Conservation (phyloP, 2,329 filamentous ascomycete species). For the Monilinia vaccinii-corymbosi region DNA sequence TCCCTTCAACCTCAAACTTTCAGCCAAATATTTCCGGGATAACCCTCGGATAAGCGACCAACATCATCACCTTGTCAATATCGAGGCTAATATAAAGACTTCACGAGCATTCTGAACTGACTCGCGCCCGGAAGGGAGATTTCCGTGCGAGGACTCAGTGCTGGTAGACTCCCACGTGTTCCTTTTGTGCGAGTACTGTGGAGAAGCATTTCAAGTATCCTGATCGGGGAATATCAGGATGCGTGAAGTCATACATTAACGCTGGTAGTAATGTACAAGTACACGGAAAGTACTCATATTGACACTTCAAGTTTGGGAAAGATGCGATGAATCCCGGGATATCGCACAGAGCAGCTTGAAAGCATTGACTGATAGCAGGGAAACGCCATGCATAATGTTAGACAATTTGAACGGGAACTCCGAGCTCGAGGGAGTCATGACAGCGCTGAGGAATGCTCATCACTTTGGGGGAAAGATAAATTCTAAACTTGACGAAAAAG, state of each 20-base stretch:
- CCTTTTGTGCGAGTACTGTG: background rate
- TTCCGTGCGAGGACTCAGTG: background rate
- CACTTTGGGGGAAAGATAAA: background rate
- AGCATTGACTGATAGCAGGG: background rate
- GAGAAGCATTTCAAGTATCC: background rate
- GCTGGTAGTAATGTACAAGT: background rate
- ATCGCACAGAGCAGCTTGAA: background rate
- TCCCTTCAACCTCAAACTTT: background rate
- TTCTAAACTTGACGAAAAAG: background rate
- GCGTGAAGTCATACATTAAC: background rate
- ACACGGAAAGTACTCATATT: background rate
- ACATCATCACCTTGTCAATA: background rate
- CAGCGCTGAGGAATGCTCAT: background rate
- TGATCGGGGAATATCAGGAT: background rate
- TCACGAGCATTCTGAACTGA: background rate
- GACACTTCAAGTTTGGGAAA: background rate
- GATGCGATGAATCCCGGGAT: background rate
- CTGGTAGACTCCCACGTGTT: background rate
- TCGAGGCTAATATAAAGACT: background rate
- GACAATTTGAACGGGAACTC: background rate
- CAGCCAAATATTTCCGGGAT: background rate
- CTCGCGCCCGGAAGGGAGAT: background rate
- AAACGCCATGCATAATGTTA: background rate
- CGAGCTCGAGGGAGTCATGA: background rate
- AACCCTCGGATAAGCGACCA: background rate